These are phyloP conservation scores for Acacia melanoxylon DNA, from an alignment of 306 rosid species.

Conservation along the genomic window DNA sequence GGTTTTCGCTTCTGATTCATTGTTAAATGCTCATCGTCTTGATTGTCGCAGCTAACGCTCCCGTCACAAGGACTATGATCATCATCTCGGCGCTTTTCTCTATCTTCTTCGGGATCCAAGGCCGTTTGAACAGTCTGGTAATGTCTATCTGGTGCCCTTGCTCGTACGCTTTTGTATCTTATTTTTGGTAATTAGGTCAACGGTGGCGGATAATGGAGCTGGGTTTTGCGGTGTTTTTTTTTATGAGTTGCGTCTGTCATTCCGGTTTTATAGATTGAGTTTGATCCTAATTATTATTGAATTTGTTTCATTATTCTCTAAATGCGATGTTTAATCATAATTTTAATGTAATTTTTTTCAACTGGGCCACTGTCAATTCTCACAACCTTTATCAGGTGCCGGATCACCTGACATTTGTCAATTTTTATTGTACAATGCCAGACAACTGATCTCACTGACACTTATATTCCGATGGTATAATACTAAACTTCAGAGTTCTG, in stretches of 20 bases:
- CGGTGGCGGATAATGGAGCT: constrained; percentile 6
- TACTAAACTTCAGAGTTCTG: constrained; percentile 24
- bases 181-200: background rate
- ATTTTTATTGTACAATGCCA: background rate
- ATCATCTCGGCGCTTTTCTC: constrained; percentile 73
- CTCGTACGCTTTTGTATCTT: constrained; percentile 1
- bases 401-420: constrained; percentile 5
- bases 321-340: background rate
- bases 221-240: constrained; percentile 15
- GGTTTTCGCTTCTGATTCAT: constrained; percentile 17
- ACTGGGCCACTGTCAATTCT: background rate
- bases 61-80: constrained; percentile 75
- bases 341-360: constrained; percentile 25
- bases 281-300: constrained; percentile 11
- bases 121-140: constrained; percentile 75
- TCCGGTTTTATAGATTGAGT: constrained; percentile 8
- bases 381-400: constrained; percentile 1
- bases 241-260: constrained; percentile 10
- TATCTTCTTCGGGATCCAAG: constrained; percentile 88
- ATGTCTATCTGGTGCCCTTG: constrained; percentile 71
- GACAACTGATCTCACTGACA: constrained; percentile 17
- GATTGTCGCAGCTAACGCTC: constrained; percentile 81
- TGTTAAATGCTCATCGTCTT: constrained; percentile 38
- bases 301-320: background rate
- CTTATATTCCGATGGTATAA: background rate